Base-by-base conservation (phyloP, 306 rosid genomes). In the Fagus sylvatica region DNA sequence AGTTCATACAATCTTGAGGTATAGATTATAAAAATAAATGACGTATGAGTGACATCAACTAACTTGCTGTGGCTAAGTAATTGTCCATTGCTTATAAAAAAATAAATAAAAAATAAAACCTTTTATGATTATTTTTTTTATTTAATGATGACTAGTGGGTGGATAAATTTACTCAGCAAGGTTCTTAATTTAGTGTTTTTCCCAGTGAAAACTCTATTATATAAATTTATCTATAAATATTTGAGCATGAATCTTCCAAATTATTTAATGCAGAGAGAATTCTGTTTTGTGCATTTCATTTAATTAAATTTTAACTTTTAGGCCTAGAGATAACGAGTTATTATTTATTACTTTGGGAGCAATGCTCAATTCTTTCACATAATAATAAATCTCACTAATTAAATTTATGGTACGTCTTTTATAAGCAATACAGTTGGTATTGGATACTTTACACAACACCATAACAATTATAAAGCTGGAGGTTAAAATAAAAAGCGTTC, bases 1-100 rank as follows among this genome's bases (percentile, higher is more conserved):
- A 19, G 2, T 7, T 22, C 39, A 4, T 34, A 60, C 16, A 11
- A 60, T 60, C 66, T 11, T 32, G 37, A 30, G 66, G 66, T 11
- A 5, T 60, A 32, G 36, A 32, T 60, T 60, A 60, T 11, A 32
- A 11, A 60, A 11, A 33, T 2, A 54, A 43, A 68, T 80, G 79
- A 80, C 79, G 68, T n/a, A 7, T 2, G 43, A 5, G 60, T 80
- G 84, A 80, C 70, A 74, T 46, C 4, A 33, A 74, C 62, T 80
- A 19, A 49, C 53, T 36, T 70, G 19, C 37, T 64, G n/a, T 28
- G 13, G 37, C 17, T 2, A 4, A 32, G 39, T 4, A 49, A 33
- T 33, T 17, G 19, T 56, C 62, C 11, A 7, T 22, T 2, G 62
- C 33, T 56, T 8, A 56, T 28, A 8, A 22, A 28, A 22, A 19